Percentiles rank a stretch among this genome's conserved stretches.
These are phyloP conservation scores for Kodamaea sp. DNA, from an alignment of 1,139 yeast genomes.

Conservation along the genomic window DNA sequence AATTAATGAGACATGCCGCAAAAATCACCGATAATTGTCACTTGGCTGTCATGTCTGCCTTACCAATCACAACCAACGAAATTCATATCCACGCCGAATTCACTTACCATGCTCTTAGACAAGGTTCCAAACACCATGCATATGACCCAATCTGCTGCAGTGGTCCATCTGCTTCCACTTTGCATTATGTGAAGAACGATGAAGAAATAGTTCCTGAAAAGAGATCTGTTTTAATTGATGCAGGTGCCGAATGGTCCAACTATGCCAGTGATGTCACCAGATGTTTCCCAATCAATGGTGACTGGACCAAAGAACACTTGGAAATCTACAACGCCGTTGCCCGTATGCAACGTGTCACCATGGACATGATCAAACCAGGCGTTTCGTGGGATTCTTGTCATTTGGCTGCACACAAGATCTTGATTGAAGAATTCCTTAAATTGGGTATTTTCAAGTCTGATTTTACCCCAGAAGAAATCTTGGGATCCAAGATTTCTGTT, in stretches of 20 bases:
- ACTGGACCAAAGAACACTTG: slow-evolving; percentile 84
- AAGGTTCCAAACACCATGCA: slow-evolving; percentile 83
- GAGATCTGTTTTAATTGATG: slow-evolving; percentile 75
- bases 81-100: slow-evolving; percentile 95
- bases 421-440: slow-evolving; percentile 66
- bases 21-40: slow-evolving; percentile 85
- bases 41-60: slow-evolving; percentile 85
- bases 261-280: slow-evolving; percentile 94
- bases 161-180: slow-evolving; percentile 86
- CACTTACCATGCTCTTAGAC: slow-evolving; percentile 87
- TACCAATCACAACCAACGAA: slow-evolving; percentile 83
- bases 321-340: slow-evolving; percentile 77
- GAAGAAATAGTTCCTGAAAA: slow-evolving; percentile 54
- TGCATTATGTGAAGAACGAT: slow-evolving; percentile 86
- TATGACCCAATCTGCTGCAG: slow-evolving; percentile 96
- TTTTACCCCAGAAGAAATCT: slow-evolving; percentile 61
- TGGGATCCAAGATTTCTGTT: slow-evolving; percentile 64
- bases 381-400: slow-evolving; percentile 84
- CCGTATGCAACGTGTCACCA: slow-evolving; percentile 75
- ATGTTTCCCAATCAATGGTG: slow-evolving; percentile 88
- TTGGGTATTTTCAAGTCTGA: slow-evolving; percentile 74
- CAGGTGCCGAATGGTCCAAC: slow-evolving; percentile 95
- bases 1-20: slow-evolving; percentile 74
- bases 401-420: slow-evolving; percentile 67
- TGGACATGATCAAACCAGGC: slow-evolving; percentile 75